Evolutionary conservation across 2,329 filamentous ascomycete genomes (phyloP).

Genomic region (Claviceps africana): DNA sequence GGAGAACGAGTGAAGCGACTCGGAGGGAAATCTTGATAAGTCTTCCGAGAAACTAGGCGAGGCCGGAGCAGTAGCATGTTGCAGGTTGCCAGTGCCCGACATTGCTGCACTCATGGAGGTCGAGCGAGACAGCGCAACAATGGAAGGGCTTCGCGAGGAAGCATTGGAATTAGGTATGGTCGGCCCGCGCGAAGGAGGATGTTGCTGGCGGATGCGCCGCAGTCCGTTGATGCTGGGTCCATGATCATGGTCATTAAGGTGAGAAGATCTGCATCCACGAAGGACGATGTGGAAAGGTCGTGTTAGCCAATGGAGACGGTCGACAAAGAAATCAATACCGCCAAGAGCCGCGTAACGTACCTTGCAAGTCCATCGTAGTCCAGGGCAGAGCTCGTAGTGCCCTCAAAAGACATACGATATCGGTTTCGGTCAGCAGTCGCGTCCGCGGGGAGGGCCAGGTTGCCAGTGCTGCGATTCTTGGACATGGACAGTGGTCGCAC

Average conservation of each 20-base stretch:
- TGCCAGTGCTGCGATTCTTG: constrained; percentile 53
- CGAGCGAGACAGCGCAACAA: constrained; percentile 46
- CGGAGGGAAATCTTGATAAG: constrained; percentile 79
- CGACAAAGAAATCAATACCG: constrained; percentile 12
- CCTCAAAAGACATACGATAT: constrained; percentile 66
- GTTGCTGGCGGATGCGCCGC: constrained; percentile 83
- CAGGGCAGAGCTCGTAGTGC: constrained; percentile 38
- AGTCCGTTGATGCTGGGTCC: constrained; percentile 74
- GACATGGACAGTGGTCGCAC: constrained; percentile 37
- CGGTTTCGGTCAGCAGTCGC: constrained; percentile 40
- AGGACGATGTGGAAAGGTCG: not conserved
- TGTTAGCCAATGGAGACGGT: not conserved
- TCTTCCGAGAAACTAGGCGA: constrained; percentile 79
- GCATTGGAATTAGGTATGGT: constrained; percentile 49
- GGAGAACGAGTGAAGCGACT: constrained; percentile 95
- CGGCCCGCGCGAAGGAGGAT: constrained; percentile 45
- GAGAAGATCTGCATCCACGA: constrained; percentile 50
- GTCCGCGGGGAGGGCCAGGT: constrained; percentile 36
- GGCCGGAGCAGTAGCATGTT: constrained; percentile 45
- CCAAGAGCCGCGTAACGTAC: constrained; percentile 29
- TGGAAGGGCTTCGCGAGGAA: constrained; percentile 46
- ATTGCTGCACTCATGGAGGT: constrained; percentile 57
- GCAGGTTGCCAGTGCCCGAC: constrained; percentile 39
- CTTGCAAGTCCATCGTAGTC: constrained; percentile 62
- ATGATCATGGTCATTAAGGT: constrained; percentile 78